These are phyloP conservation scores for Helicocarpus griseus DNA, from an alignment of 2,329 filamentous ascomycete genomes.

Conservation along the genomic window DNA sequence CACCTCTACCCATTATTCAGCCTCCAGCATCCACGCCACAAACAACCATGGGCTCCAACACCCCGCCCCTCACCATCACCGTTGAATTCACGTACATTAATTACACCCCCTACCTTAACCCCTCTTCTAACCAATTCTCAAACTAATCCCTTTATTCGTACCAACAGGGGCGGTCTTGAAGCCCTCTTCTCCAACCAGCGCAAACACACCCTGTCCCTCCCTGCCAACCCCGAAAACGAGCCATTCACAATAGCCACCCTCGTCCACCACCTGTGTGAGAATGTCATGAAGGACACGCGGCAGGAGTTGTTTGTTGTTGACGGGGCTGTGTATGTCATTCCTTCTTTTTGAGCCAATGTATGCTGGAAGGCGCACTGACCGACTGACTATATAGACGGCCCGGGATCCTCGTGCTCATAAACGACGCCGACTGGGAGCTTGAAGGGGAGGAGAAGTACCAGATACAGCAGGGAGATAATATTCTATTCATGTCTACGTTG, in stretches of 20 bases:
- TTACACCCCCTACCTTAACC: neutral
- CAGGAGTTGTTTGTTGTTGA: slow-evolving; percentile 87
- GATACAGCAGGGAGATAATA: slow-evolving; percentile 70
- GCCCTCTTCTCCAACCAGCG: slow-evolving; percentile 82
- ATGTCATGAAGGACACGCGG: slow-evolving; percentile 74
- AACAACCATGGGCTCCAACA: neutral
- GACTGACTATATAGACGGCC: slow-evolving; percentile 58
- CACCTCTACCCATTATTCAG: neutral
- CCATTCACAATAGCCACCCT: slow-evolving; percentile 64
- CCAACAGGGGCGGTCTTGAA: slow-evolving; percentile 72
- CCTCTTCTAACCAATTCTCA: slow-evolving; percentile 4
- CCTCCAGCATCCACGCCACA: neutral
- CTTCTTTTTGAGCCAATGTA: neutral
- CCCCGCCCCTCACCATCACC: slow-evolving; percentile 43
- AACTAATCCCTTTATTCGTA: slow-evolving; percentile 11
- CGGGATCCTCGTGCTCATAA: slow-evolving; percentile 91
- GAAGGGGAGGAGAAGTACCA: slow-evolving; percentile 90
- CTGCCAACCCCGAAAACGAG: slow-evolving; percentile 46
- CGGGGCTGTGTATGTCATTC: slow-evolving; percentile 64
- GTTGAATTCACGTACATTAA: slow-evolving; percentile 64
- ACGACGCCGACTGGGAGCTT: slow-evolving; percentile 96
- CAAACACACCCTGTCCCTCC: slow-evolving; percentile 61
- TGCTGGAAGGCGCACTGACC: slow-evolving; percentile 6
- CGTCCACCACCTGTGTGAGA: slow-evolving; percentile 66
- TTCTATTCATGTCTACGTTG: slow-evolving; percentile 91